Evolutionary conservation across 371 early-diverging fungal genomes (phyloP).

Genomic region (Rhizomucor miehei): DNA sequence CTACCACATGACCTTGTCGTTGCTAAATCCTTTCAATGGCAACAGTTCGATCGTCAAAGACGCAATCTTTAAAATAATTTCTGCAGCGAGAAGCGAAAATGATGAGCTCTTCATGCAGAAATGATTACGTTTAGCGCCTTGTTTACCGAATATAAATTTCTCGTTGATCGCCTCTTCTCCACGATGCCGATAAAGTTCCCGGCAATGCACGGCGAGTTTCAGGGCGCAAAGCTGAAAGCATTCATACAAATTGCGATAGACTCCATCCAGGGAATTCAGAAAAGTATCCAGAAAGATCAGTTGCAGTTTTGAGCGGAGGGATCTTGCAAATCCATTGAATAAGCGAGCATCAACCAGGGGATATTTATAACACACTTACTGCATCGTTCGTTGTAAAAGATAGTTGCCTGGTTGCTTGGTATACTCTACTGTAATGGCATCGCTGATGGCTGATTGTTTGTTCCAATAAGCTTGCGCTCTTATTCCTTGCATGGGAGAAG

Average conservation of each 20-base stretch:
- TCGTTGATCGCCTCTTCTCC: neutral
- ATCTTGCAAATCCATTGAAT: slow-evolving; percentile 11
- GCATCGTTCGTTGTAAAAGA: slow-evolving; percentile 18
- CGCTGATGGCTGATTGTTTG: slow-evolving; percentile 29
- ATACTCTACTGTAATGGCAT: slow-evolving; percentile 39
- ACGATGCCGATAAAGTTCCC: neutral
- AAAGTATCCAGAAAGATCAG: slow-evolving; percentile 54
- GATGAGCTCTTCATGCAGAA: no score
- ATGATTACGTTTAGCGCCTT: no score
- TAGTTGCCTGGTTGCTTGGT: slow-evolving; percentile 31
- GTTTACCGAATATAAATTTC: slow-evolving; percentile 4
- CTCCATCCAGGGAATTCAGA: slow-evolving; percentile 53
- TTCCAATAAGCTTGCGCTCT: neutral
- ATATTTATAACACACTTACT: slow-evolving; percentile 30
- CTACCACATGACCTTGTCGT: no score
- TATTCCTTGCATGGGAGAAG: no score
- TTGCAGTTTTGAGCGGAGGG: slow-evolving; percentile 51
- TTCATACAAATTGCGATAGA: slow-evolving; percentile 71
- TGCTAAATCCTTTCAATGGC: no score
- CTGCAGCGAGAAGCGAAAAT: no score
- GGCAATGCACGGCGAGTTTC: slow-evolving; percentile 25
- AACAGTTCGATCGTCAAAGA: no score
- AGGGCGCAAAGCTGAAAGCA: slow-evolving; percentile 62
- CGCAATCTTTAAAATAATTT: no score
- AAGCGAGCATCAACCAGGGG: no score